These are phyloP conservation scores for Hirsutella rhossiliensis DNA, from an alignment of 2,329 filamentous ascomycete species.

Conservation along the genomic window DNA sequence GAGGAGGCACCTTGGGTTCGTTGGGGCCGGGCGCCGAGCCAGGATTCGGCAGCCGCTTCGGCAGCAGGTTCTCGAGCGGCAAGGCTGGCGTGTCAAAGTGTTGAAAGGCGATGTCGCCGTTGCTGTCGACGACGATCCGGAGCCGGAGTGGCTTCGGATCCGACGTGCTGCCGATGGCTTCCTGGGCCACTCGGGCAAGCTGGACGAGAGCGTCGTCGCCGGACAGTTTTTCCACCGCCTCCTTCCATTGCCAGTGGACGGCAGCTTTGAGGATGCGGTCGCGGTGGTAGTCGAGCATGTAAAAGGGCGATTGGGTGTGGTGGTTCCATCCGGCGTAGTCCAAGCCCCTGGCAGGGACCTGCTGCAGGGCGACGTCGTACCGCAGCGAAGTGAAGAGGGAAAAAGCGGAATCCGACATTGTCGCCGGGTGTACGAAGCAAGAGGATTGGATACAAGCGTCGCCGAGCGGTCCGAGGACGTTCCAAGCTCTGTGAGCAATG, in stretches of 20 bases:
- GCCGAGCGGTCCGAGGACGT: too few species aligned
- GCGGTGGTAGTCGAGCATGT: conserved; percentile 68
- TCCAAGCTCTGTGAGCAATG: too few species aligned
- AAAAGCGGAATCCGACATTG: conserved; percentile 33
- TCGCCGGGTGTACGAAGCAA: too few species aligned
- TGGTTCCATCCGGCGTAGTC: conserved; percentile 40
- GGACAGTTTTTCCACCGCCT: conserved; percentile 29
- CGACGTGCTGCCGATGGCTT: conserved; percentile 20
- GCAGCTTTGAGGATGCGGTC: conserved; percentile 63
- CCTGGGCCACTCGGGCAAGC: conserved; percentile 20
- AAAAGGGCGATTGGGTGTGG: conserved; percentile 48
- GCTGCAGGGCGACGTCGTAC: conserved; percentile 49
- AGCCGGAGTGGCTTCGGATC: conserved; percentile 32
- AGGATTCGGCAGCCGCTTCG: conserved; percentile 38
- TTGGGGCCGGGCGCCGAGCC: conserved; percentile 7
- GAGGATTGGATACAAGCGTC: too few species aligned
- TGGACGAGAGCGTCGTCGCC: conserved; percentile 32
- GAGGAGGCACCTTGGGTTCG: conserved; percentile 14
- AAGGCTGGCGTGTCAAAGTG: conserved; percentile 23
- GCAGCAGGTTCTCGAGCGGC: conserved; percentile 43
- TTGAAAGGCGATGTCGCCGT: conserved; percentile 34
- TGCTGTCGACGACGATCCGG: conserved; percentile 38
- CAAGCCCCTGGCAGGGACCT: conserved; percentile 25
- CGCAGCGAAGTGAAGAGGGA: conserved; percentile 60
- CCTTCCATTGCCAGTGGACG: conserved; percentile 40